A percentile compares a stretch with the other conserved stretches of the same genome.
phyloP scores from a whole-genome alignment of 306 rosid genomes.

The Vigna mungo region DNA sequence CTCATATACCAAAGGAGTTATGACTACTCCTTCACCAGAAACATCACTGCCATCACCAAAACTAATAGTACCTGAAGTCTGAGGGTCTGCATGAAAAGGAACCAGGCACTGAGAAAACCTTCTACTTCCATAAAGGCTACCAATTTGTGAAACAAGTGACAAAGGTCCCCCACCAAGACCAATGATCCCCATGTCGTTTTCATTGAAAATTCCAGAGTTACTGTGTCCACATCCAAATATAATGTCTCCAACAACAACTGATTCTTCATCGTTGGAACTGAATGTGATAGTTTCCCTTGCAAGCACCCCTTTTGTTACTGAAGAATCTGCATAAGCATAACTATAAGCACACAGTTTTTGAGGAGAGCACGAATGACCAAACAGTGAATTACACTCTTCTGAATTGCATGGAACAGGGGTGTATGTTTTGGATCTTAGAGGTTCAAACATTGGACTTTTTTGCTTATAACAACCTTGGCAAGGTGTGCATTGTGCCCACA shows the following conservation, averaged over 20 bases:
- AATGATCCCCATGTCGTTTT: conserved; percentile 68
- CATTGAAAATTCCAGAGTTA: conserved; percentile 58
- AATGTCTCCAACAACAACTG: conserved; percentile 39
- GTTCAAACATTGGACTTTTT: conserved; percentile 53
- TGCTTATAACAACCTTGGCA: conserved; percentile 58
- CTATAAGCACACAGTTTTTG: conserved; percentile 52
- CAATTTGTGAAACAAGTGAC: conserved; percentile 65
- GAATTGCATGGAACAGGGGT: conserved; percentile 54
- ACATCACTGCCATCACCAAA: conserved; percentile 67
- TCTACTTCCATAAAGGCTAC: conserved; percentile 48
- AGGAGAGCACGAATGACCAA: conserved; percentile 48
- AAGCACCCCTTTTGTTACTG: conserved; percentile 53
- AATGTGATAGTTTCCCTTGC: conserved; percentile 55
- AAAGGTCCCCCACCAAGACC: conserved; percentile 65
- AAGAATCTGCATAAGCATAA: conserved; percentile 53
- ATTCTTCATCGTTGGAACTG: conserved; percentile 28
- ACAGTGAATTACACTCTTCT: conserved; percentile 45
- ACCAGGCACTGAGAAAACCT: conserved; percentile 66
- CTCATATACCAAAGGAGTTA: conserved; percentile 56
- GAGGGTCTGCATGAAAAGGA: conserved; percentile 62
- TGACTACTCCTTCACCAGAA: conserved; percentile 58
- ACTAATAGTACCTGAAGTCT: conserved; percentile 48
- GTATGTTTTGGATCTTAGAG: conserved; percentile 55
- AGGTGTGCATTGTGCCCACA: conserved; percentile 70
- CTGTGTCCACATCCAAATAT: conserved; percentile 67